A percentile compares a stretch with the other conserved stretches of the same genome.
Conservation (phyloP, 257 asterid species). For the Prunella vulgaris region DNA sequence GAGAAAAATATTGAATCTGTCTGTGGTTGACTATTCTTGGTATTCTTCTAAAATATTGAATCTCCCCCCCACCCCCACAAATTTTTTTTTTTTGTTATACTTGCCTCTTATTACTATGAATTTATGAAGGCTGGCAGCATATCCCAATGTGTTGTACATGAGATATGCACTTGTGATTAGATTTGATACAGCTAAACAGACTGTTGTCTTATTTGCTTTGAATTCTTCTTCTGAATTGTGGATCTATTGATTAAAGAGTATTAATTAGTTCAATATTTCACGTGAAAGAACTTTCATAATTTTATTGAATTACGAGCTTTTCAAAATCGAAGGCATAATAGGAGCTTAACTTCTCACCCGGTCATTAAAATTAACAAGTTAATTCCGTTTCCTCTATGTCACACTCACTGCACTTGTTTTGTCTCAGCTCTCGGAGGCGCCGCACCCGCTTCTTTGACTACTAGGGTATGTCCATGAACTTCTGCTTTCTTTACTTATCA, state of each 20-base stretch:
- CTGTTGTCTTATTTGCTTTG: neutral
- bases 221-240: too few relatives aligned
- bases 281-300: neutral
- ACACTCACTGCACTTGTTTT: slow-evolving; percentile 14
- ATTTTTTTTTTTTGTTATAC: neutral
- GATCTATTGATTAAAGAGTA: neutral
- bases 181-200: neutral
- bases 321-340: neutral
- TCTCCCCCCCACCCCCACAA: neutral
- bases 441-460: slow-evolving; percentile 68
- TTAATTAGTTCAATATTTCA: neutral
- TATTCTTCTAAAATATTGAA: neutral
- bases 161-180: neutral
- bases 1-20: neutral
- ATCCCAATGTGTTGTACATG: neutral
- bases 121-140: neutral
- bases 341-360: neutral
- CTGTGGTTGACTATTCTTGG: neutral
- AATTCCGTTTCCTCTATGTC: too few relatives aligned
- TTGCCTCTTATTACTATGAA: neutral
- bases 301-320: neutral
- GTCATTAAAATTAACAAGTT: neutral
- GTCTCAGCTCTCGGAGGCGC: slow-evolving; percentile 61
- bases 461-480: slow-evolving; percentile 38
- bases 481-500: neutral